phyloP scores from a whole-genome alignment of 2,329 filamentous ascomycete species.

The Pseudohalonectria lignicola region DNA sequence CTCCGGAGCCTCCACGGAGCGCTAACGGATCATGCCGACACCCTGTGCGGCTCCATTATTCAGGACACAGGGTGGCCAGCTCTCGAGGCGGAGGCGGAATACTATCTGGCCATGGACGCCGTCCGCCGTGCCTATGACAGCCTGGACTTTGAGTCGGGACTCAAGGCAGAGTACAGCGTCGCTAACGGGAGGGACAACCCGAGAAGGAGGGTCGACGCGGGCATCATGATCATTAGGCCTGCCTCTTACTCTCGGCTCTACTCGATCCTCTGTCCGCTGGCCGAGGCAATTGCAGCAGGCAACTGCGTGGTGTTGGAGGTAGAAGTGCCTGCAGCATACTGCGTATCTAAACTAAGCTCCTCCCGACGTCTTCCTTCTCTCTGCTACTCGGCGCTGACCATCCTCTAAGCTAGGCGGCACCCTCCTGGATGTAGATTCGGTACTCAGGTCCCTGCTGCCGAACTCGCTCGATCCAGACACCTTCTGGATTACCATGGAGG shows the following conservation, averaged over 20 bases:
- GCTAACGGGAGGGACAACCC: slow-evolving; percentile 13
- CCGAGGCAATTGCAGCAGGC: slow-evolving; percentile 21
- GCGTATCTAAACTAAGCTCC: neutral
- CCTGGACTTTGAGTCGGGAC: slow-evolving; percentile 14
- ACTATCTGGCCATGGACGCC: slow-evolving; percentile 17
- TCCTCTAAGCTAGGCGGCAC: slow-evolving; percentile 10
- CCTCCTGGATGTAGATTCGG: slow-evolving; percentile 10
- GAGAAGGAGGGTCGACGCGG: slow-evolving; percentile 11
- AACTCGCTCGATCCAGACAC: slow-evolving; percentile 15
- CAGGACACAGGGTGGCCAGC: slow-evolving; percentile 16
- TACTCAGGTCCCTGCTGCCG: slow-evolving; percentile 11
- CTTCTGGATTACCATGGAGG: slow-evolving; percentile 10
- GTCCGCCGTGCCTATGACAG: slow-evolving; percentile 16
- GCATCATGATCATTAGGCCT: slow-evolving; percentile 20
- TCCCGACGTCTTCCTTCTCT: neutral
- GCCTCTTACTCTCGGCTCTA: slow-evolving; percentile 18
- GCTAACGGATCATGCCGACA: slow-evolving; percentile 15
- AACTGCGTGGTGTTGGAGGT: slow-evolving; percentile 23
- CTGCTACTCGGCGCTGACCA: neutral
- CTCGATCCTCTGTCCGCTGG: slow-evolving; percentile 17
- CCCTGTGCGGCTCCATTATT: slow-evolving; percentile 18
- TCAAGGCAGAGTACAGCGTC: slow-evolving; percentile 19
- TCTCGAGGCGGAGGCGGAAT: slow-evolving; percentile 21
- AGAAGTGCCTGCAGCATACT: slow-evolving; percentile 1
- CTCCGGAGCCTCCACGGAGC: slow-evolving; percentile 22